phyloP scores from a whole-genome alignment of 1,284 basidiomycete genomes.

The Rhodotorula mucilaginosa region DNA sequence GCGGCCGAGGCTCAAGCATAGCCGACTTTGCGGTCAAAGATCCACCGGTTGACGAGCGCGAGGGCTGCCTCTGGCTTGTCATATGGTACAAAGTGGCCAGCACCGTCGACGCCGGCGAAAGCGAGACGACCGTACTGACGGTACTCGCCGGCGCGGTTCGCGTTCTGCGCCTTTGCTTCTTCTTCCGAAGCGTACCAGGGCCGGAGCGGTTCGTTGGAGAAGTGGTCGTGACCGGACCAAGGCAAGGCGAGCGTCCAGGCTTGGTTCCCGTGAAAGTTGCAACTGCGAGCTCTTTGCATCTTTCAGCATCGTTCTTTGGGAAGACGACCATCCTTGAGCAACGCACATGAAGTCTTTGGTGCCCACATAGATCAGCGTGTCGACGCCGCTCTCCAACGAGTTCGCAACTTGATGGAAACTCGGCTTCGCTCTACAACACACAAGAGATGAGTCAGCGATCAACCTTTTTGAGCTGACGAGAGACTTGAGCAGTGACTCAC shows the following conservation, averaged over 20 bases:
- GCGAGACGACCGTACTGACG: slow-evolving; percentile 38
- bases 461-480: not conserved
- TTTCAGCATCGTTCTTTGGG: not conserved
- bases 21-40: slow-evolving; percentile 19
- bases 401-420: slow-evolving; percentile 8
- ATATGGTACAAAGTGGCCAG: slow-evolving; percentile 40
- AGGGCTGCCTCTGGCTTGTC: slow-evolving; percentile 40
- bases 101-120: slow-evolving; percentile 40
- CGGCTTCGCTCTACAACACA: slow-evolving; percentile 1
- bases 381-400: slow-evolving; percentile 7
- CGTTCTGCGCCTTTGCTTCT: not conserved
- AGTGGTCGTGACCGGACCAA: slow-evolving; percentile 36
- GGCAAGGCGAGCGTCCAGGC: slow-evolving; percentile 36
- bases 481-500: slow-evolving; percentile 16
- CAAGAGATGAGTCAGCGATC: too few species aligned
- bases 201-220: slow-evolving; percentile 24
- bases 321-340: not conserved
- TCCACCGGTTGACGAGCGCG: slow-evolving; percentile 38
- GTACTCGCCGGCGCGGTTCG: slow-evolving; percentile 33
- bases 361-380: slow-evolving; percentile 35
- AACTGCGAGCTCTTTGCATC: slow-evolving; percentile 16
- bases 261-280: slow-evolving; percentile 40
- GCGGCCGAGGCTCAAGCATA: not conserved
- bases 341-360: slow-evolving; percentile 33
- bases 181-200: slow-evolving; percentile 37